Evolutionary conservation across 2,329 filamentous ascomycete genomes (phyloP).

Genomic region (Orbilia javanica): DNA sequence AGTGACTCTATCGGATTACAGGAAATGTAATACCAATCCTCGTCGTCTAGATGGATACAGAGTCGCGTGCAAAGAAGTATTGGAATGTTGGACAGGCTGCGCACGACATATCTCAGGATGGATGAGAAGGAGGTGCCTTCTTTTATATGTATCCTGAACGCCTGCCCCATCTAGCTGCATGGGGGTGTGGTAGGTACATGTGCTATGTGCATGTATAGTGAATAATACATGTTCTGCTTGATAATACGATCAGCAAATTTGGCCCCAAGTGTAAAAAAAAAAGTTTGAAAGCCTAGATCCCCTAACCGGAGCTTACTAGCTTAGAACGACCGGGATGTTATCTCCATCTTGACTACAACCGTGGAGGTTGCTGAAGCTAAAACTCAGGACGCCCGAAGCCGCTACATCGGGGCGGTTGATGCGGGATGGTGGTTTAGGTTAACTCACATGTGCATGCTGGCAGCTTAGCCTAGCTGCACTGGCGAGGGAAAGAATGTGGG

Average conservation of each 20-base stretch:
- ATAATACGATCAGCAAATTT: slow-evolving; percentile 22
- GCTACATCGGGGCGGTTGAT: slow-evolving; percentile 28
- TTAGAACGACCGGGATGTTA: not conserved
- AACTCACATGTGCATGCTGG: slow-evolving; percentile 5
- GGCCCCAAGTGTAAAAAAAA: not conserved
- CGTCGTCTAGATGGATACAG: slow-evolving; percentile 7
- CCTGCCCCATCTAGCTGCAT: slow-evolving; percentile 1
- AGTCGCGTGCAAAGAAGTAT: slow-evolving; percentile 39
- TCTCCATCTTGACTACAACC: not conserved
- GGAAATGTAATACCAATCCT: slow-evolving; percentile 7
- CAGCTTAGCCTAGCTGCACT: not conserved
- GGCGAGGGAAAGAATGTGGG: slow-evolving; percentile 8
- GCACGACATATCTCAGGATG: slow-evolving; percentile 12
- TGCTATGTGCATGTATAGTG: not conserved
- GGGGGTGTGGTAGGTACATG: not conserved
- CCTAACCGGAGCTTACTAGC: not conserved
- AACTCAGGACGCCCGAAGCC: slow-evolving; percentile 2
- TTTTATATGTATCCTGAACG: slow-evolving; percentile 29
- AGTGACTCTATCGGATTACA: slow-evolving; percentile 1
- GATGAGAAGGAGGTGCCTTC: slow-evolving; percentile 19
- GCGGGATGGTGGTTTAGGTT: slow-evolving; percentile 17
- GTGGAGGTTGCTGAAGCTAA: not conserved
- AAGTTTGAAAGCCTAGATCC: not conserved
- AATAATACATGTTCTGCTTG: slow-evolving; percentile 12
- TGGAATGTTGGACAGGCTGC: slow-evolving; percentile 1